Evolutionary conservation across 1,284 basidiomycete species (phyloP), one percentile per base, ranked within the genome.

Genomic region (Cryptococcus maquisensis): DNA sequence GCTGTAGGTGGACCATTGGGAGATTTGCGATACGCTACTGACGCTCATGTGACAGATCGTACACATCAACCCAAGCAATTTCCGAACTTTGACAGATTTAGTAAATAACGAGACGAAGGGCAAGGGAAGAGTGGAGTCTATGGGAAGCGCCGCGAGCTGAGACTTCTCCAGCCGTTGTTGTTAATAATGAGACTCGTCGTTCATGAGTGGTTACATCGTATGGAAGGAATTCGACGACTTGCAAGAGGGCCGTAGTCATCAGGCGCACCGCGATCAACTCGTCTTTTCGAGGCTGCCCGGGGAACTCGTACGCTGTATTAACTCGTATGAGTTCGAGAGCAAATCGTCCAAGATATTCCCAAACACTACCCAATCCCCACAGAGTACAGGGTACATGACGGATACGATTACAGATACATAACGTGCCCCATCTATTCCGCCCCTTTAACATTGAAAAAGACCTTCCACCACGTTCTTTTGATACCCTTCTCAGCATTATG

Each of bases 51-150:
- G 8, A 6, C 65, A 95, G 92, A 83, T 87, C 49, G 83, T 94
- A 71, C 81, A 92, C 47, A 98, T 98, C 65, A 92, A 96, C 69
- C 96, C 96, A 4, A 84, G 88, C 40, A 86, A 91, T 64, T 93
- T 97, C 81, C 85, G 89, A 45, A 80, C 87, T 18, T 84, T 98
- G 68, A 90, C 89, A 66, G 93, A 98, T 58, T 75, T 98, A 35
- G 77, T 98, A 50, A 87, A 94, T 70, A 87, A 87, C 66, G 90
- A 83, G 63, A 77, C 79, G 28, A 82, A 96, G 69, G 90, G 88
- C 67, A 90, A 93, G 72, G 90, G 88, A 13, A 81, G 87, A 53
- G 79, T 96, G 42, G 93, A 96, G 74, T 92, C 90, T 28, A 72
- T 77, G 74, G 75, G 74, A 21, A 72, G 60, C 47, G 71, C 64